A percentile compares a stretch with the other conserved stretches of the same genome.
These are phyloP conservation scores for Ceratonia siliqua DNA, from an alignment of 306 rosid species.

Conservation along the genomic window DNA sequence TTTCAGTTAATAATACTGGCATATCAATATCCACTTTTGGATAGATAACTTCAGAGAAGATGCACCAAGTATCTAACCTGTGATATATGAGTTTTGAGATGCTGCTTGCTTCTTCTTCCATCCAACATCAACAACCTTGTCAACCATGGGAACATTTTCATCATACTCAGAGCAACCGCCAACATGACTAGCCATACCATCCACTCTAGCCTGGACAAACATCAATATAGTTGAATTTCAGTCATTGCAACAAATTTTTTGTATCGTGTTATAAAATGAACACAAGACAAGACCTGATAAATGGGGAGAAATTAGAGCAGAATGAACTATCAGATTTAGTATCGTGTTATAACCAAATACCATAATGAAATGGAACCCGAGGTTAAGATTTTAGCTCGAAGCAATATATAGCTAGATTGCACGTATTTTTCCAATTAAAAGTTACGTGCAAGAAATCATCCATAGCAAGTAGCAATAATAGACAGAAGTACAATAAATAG, in stretches of 20 bases:
- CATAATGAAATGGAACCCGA: background rate
- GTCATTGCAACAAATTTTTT: background rate
- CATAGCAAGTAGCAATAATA: background rate
- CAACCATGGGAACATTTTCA: conserved; percentile 58
- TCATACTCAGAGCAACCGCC: conserved; percentile 37
- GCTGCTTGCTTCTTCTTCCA: conserved; percentile 32
- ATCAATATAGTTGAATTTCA: background rate
- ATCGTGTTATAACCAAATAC: background rate
- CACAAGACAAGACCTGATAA: background rate
- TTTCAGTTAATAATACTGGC: background rate
- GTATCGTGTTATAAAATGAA: background rate
- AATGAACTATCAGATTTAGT: background rate
- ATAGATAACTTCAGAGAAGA: background rate
- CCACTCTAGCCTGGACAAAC: conserved; percentile 45
- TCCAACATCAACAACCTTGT: conserved; percentile 54
- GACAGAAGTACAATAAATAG: background rate
- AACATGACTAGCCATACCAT: conserved; percentile 28
- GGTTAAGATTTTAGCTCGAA: background rate
- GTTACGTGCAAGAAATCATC: background rate
- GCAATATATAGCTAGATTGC: background rate
- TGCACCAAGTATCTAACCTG: conserved; percentile 42
- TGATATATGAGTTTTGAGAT: conserved; percentile 25
- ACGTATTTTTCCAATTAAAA: background rate
- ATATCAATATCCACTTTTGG: background rate
- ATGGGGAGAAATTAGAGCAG: background rate